Evolutionary conservation across 108 stramenopile genomes (phyloP), one percentile per base, ranked within the genome.

Genomic region (Pseudonitzschia multiseries): DNA sequence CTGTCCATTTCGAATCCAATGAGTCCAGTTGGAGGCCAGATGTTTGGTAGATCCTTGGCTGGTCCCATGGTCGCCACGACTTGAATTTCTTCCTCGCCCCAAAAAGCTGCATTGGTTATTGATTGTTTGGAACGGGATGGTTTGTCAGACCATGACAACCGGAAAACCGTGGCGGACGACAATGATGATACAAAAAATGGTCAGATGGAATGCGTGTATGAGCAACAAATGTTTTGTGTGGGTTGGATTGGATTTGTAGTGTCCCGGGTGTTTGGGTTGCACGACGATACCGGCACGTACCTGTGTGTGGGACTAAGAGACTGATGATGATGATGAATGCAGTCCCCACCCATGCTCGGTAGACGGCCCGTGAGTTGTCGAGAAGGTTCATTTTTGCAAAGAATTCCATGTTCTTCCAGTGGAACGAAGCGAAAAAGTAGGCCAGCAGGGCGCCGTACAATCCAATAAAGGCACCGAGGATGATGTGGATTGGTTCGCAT

Each of bases 61-160:
- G 84, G 85, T 18, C 76, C 57, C 79, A 81, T 46, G 4, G 78
- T 83, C 29, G 82, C 83, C 48, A 89, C 57, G 12, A 77, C 67
- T 15, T 77, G 74, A 44, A 89, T 78, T 68, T 89, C 88, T 44
- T 68, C 79, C 64, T 89, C 88, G 14, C 88, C 88, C 88, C 88
- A 89, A 60, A 89, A 89, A 71, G 86, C 68, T 67, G 46, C 36
- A 36, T 36, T 36, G 36, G 6, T 36, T 36, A 36, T 36, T 36
- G 6, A 21, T 36, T 36, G 2, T 36, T 36, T 36, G 2, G 36
- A 6, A 36, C 6, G 36, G 6, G 36, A 6, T 36, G 36, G 36
- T 36, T 36, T 36, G 2, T 36, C 36, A 36, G 4, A 36, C 36
- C 53, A 54, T 54, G 53, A 8, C 8, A 2, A 54, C 5, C 4